Base-by-base conservation (phyloP, 2,329 filamentous ascomycete genomes). In the Epichloe glyceriae region DNA sequence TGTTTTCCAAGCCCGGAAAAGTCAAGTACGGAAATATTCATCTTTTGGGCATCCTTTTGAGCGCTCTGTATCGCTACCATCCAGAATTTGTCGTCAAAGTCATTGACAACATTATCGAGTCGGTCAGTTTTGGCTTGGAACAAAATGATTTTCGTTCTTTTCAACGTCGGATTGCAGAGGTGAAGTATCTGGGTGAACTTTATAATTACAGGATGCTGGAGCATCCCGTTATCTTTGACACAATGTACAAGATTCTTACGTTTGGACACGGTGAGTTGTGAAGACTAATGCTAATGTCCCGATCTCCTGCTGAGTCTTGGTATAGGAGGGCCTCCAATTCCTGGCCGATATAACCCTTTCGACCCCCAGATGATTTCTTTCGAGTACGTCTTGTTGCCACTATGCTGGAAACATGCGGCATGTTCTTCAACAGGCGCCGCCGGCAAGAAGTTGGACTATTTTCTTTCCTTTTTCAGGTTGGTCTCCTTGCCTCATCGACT, bases 151-250 rank as follows among this genome's bases (percentile, higher is more conserved):
- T 96, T 75, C 90, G 94, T 61, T 94, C 89, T 70, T 96, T 95
- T 63, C 93, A 98, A 68, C 85, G 90, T 53, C 85, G 93, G 20
- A 84, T 98, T 55, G 88, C 94, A 3, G 91, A 97, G 66, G 88
- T 95, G 61, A 97, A 96, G 64, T 98, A 96, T 64, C 75, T 98
- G 5, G 90, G 88, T 20, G 93, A 98, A 67, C 78, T 98, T 10
- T 98, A 98, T 71, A 95, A 96, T 61, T 98, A 97, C 65, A 86
- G 93, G 52, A 88, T 98, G 80, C 79, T 98, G 38, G 93, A 98
- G 66, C 93, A 95, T 42, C 86, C 88, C 0, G 86, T 97, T 22
- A 85, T 98, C 48, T 98, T 98, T 60, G 93, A 98, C 62, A 88
- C 85, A 1, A 78, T 98, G 68, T 98, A 96, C 73, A 89, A 88